Base-by-base conservation (phyloP, 139 green algal species). In the Trebouxia sp. region DNA sequence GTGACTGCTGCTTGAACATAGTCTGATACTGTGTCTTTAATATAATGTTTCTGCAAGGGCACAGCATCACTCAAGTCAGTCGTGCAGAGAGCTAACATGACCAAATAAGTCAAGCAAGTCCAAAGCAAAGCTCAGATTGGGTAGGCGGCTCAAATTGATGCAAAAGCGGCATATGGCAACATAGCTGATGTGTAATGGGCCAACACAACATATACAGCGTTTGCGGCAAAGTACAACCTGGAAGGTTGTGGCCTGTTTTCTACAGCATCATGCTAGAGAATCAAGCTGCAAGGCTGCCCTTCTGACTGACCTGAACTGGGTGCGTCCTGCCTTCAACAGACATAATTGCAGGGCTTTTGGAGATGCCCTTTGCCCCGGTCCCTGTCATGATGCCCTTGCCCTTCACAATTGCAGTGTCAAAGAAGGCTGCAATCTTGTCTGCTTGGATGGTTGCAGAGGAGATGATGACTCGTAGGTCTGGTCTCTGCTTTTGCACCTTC, bases 391-490 rank as follows among this genome's bases (percentile, higher is more conserved):
- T 45, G 79, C 39, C 35, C 32, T 53, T 37, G 37, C 32, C 42
- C n/a, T 78, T 81, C 43, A 85, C 76, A 3, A 82, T 91, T 48
- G 56, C 80, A 51, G 80, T 84, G 80, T 94, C 90, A 80, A 95
- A 97, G 79, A 94, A 96, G 14, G 69, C 58, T 32, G 78, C 74
- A 9, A 97, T 55, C 55, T 81, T 82, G 20, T 90, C 70, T 43
- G 72, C 51, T 85, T 84, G 62, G 20, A 69, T 28, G 10, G 95
- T 98, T 47, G 95, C 95, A 11, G 92, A 97, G 10, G 91, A 89
- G 48, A 98, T 91, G 65, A 98, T 79, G 17, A 98, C 39, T 3
- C 95, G 88, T 51, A 98, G 85, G 66, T 97, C 90, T n/a, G 92
- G 92, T 12, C 95, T 89, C 72, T 86, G 75, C 24, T 80, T 58